Conservation (phyloP, 2,329 filamentous ascomycete species). For the Pyrenophora seminiperda region DNA sequence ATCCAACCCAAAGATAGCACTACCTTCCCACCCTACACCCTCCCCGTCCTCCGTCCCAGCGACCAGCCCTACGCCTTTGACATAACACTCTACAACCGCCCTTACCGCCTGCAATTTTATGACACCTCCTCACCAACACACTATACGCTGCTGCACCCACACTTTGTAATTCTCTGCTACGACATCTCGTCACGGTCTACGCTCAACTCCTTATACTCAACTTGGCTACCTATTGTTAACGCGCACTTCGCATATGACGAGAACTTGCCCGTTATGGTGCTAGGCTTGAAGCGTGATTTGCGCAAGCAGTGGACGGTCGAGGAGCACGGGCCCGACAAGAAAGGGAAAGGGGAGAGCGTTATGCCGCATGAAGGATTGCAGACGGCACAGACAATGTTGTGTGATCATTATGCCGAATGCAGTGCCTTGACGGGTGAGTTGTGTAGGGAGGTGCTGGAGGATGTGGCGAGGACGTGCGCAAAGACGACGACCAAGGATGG, state of each 20-base stretch:
- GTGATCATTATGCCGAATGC: slow-evolving; percentile 67
- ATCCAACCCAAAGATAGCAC: slow-evolving; percentile 30
- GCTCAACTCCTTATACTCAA: slow-evolving; percentile 54
- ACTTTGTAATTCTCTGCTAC: slow-evolving; percentile 64
- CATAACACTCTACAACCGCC: slow-evolving; percentile 61
- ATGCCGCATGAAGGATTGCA: slow-evolving; percentile 57
- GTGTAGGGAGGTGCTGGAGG: slow-evolving; percentile 64
- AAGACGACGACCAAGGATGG: slow-evolving; percentile 62
- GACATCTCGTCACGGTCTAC: slow-evolving; percentile 61
- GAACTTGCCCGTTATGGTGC: slow-evolving; percentile 61
- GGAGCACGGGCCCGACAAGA: slow-evolving; percentile 44
- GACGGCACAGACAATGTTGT: slow-evolving; percentile 63
- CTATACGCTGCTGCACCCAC: slow-evolving; percentile 60
- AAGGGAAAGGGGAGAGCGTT: slow-evolving; percentile 49
- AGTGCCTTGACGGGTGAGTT: slow-evolving; percentile 66
- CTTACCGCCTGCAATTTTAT: slow-evolving; percentile 61
- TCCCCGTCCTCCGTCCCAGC: slow-evolving; percentile 57
- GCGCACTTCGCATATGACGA: slow-evolving; percentile 60
- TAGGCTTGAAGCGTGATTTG: slow-evolving; percentile 65
- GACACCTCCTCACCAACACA: slow-evolving; percentile 63
- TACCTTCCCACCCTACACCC: slow-evolving; percentile 40
- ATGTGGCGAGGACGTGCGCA: slow-evolving; percentile 63
- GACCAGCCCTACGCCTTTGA: slow-evolving; percentile 66
- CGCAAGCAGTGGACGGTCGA: slow-evolving; percentile 51
- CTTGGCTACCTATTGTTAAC: slow-evolving; percentile 54